Evolutionary conservation across 2,329 filamentous ascomycete genomes (phyloP).

Genomic region (Stagonosporopsis rhizophila): DNA sequence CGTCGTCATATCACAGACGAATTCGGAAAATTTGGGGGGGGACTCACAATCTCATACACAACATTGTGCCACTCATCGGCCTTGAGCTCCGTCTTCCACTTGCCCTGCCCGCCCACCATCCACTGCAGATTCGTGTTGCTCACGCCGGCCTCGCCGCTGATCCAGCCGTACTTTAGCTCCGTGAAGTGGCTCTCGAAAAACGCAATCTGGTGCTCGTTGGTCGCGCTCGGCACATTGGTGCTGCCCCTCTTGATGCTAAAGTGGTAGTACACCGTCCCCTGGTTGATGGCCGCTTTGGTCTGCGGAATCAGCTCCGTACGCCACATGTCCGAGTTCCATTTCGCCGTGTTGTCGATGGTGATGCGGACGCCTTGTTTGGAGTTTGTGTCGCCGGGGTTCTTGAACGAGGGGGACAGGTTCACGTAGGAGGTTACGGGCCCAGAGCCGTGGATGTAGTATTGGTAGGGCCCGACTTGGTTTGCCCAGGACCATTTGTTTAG

Average conservation of each 20-base stretch:
- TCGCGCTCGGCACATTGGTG: slow-evolving; percentile 66
- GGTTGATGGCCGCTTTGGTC: slow-evolving; percentile 68
- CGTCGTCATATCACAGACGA: too few relatives aligned
- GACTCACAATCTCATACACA: slow-evolving; percentile 69
- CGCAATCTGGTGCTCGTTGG: slow-evolving; percentile 71
- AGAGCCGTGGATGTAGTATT: slow-evolving; percentile 77
- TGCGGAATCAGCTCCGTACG: slow-evolving; percentile 77
- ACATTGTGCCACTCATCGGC: slow-evolving; percentile 76
- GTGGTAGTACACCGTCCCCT: slow-evolving; percentile 74
- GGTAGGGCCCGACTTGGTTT: slow-evolving; percentile 73
- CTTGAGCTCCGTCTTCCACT: slow-evolving; percentile 69
- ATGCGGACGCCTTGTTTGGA: slow-evolving; percentile 72
- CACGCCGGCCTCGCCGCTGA: slow-evolving; percentile 58
- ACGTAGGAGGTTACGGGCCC: slow-evolving; percentile 65
- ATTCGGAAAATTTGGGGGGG: too few relatives aligned
- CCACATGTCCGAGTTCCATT: slow-evolving; percentile 79
- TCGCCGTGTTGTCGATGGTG: slow-evolving; percentile 68
- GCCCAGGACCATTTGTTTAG: slow-evolving; percentile 70
- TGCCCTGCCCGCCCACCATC: slow-evolving; percentile 65
- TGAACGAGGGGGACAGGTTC: slow-evolving; percentile 65
- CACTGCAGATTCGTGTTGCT: slow-evolving; percentile 66
- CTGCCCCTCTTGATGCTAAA: slow-evolving; percentile 69
- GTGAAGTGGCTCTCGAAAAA: slow-evolving; percentile 76
- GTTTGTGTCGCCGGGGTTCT: slow-evolving; percentile 69
- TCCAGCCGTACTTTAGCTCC: slow-evolving; percentile 74